phyloP scores from a whole-genome alignment of 2,329 filamentous ascomycete genomes.

The Neoscytalidium dimidiatum region DNA sequence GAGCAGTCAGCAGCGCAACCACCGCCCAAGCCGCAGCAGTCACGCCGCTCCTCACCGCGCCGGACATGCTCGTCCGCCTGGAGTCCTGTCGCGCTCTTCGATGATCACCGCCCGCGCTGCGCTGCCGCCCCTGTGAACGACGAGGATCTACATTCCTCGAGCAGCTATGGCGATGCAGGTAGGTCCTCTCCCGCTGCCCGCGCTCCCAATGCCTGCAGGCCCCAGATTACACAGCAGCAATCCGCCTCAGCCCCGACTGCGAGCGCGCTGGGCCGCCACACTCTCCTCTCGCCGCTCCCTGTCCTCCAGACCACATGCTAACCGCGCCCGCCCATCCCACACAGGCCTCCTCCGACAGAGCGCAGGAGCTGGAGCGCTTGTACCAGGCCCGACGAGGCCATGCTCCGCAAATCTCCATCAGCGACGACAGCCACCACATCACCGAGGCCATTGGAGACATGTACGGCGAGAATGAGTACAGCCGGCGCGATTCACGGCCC shows the following conservation, averaged over 20 bases:
- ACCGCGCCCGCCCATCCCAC: slow-evolving; percentile 27
- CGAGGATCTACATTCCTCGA: slow-evolving; percentile 26
- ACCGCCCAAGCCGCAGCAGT: slow-evolving; percentile 5
- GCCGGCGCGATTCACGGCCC: slow-evolving; percentile 62
- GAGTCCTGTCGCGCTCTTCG: slow-evolving; percentile 17
- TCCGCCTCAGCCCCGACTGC: not conserved
- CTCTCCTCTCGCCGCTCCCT: slow-evolving; percentile 9
- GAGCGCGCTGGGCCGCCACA: slow-evolving; percentile 13
- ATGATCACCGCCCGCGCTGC: slow-evolving; percentile 21
- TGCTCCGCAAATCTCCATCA: slow-evolving; percentile 67
- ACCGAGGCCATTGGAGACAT: slow-evolving; percentile 91
- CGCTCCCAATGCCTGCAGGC: slow-evolving; percentile 16
- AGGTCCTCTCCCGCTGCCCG: slow-evolving; percentile 16
- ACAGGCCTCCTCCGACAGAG: slow-evolving; percentile 43
- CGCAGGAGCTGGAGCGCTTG: slow-evolving; percentile 47
- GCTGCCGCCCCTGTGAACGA: slow-evolving; percentile 23
- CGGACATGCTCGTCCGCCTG: slow-evolving; percentile 15
- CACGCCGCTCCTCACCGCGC: slow-evolving; percentile 17
- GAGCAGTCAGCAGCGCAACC: slow-evolving; percentile 11
- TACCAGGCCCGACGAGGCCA: slow-evolving; percentile 60
- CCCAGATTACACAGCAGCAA: slow-evolving; percentile 20
- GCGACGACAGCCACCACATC: slow-evolving; percentile 89
- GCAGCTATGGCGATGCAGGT: slow-evolving; percentile 33
- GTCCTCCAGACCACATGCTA: slow-evolving; percentile 27
- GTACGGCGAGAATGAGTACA: slow-evolving; percentile 74